These are phyloP conservation scores for Apiospora phragmitis DNA, from an alignment of 2,329 filamentous ascomycete genomes.

Conservation along the genomic window DNA sequence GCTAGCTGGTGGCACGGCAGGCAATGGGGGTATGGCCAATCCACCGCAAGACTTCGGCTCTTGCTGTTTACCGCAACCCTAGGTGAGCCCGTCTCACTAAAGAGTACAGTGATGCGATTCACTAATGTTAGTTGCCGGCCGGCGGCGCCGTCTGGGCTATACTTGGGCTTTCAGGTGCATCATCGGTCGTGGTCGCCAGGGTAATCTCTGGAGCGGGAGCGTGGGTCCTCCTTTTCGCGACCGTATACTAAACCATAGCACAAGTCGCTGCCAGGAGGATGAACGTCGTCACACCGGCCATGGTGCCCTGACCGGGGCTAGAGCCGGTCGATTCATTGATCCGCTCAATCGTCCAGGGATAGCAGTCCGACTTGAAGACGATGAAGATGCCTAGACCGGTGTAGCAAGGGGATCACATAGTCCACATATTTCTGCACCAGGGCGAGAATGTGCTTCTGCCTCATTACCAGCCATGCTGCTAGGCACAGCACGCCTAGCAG, in stretches of 20 bases:
- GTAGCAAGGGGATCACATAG: slow-evolving; percentile 31
- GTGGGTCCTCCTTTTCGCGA: neutral
- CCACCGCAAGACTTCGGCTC: neutral
- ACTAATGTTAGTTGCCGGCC: neutral
- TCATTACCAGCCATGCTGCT: slow-evolving; percentile 30
- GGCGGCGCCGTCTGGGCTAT: neutral
- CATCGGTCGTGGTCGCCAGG: neutral
- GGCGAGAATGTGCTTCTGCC: slow-evolving; percentile 30
- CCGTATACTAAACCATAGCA: slow-evolving; percentile 1
- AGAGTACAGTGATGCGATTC: neutral
- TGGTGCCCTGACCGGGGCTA: neutral
- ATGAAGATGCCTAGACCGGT: slow-evolving; percentile 35
- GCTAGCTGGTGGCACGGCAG: neutral
- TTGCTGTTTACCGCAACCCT: neutral
- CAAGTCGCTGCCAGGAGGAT: slow-evolving; percentile 7
- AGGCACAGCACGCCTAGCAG: slow-evolving; percentile 34
- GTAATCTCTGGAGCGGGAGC: neutral
- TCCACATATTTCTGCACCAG: slow-evolving; percentile 27
- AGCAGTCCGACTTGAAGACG: slow-evolving; percentile 32
- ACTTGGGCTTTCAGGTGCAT: neutral
- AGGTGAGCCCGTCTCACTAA: neutral
- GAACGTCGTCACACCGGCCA: slow-evolving; percentile 11
- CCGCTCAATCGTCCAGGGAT: slow-evolving; percentile 32
- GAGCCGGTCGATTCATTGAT: slow-evolving; percentile 7
- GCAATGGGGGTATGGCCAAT: neutral